Evolutionary conservation across 257 asterid genomes (phyloP), one percentile per base, ranked within the genome.

Genomic region (Primulina huaijiensis): DNA sequence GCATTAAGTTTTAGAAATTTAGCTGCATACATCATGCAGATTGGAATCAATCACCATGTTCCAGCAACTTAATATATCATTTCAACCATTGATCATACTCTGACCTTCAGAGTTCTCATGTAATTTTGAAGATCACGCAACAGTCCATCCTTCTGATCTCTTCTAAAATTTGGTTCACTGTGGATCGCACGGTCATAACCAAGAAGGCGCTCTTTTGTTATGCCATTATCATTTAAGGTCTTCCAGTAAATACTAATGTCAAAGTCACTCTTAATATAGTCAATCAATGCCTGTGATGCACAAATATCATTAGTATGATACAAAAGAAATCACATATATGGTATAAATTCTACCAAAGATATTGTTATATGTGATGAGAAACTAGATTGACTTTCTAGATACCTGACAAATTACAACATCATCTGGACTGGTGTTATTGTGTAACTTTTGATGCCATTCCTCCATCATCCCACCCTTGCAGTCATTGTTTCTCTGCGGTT

Each of bases 391-490:
- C 67, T 71, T 65, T 63, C 70, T 52, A 64, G 72, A 64, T 85
- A 92, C 98, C 99, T 94, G 99, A 81, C 99, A 94, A 78, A 94
- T 94, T 68, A 91, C 82, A 56, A 94, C 96, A 82, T 94, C 99
- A 85, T 94, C 99, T 70, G 99, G 99, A 72, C 99, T 94, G 29
- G 99, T 94, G 83, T 94, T 94, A 72, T 94, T 94, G 73, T 94
- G 99, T 70, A 94, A 86, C 78, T 94, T 94, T 80, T 94, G 99
- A 81, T 94, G 99, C 99, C 99, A 94, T 80, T 94, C 87, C 85
- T 94, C 99, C 99, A 94, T 91, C 79, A 94, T 85, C 68, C 92
- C 99, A 72, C 99, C 99, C 70, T 94, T 91, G 83, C 98, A 89
- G 23, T 89, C 83, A 76, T 94, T 94, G 5, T 94, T 89, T 68